Percentiles rank a stretch among this genome's conserved stretches.
These are phyloP conservation scores for Holtermanniella nyarrowii DNA, from an alignment of 768 basidiomycete species.

Conservation along the genomic window DNA sequence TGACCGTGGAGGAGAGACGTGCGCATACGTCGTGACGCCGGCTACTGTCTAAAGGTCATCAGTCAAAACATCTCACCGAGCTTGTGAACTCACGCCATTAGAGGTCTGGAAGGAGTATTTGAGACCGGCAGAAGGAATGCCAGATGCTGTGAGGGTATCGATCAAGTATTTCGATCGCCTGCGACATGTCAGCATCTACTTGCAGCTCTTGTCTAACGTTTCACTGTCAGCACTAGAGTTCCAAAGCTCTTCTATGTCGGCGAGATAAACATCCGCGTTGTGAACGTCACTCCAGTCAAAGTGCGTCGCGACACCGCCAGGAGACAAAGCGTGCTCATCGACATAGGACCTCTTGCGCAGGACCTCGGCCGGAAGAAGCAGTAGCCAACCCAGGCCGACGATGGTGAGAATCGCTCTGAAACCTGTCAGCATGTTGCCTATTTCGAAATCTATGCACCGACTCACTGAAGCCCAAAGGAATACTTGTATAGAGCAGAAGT, in stretches of 20 bases:
- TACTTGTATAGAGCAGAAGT: background rate
- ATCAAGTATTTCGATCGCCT: background rate
- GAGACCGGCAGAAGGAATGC: background rate
- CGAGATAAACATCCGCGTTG: conserved; percentile 69
- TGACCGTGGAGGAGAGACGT: conserved; percentile 72
- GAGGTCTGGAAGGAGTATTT: background rate
- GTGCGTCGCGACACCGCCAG: conserved; percentile 77
- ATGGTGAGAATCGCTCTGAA: conserved; percentile 49
- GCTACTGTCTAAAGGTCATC: conserved; percentile 50
- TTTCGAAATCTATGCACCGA: background rate
- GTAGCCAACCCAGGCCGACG: conserved; percentile 71
- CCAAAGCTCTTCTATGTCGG: conserved; percentile 54
- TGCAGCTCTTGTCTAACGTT: conserved; percentile 51
- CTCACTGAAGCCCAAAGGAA: background rate
- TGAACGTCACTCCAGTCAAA: conserved; percentile 90
- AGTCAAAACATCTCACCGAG: conserved; percentile 59
- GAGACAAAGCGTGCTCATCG: conserved; percentile 92
- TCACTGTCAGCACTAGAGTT: conserved; percentile 56
- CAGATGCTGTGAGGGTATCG: background rate
- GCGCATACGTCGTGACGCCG: conserved; percentile 74
- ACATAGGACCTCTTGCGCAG: conserved; percentile 67
- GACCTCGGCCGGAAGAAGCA: conserved; percentile 57
- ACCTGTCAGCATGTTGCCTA: too few species aligned
- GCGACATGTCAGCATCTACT: background rate
- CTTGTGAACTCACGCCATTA: background rate